Conservation (phyloP, 2,329 filamentous ascomycete species). For the Claviceps cyperi region DNA sequence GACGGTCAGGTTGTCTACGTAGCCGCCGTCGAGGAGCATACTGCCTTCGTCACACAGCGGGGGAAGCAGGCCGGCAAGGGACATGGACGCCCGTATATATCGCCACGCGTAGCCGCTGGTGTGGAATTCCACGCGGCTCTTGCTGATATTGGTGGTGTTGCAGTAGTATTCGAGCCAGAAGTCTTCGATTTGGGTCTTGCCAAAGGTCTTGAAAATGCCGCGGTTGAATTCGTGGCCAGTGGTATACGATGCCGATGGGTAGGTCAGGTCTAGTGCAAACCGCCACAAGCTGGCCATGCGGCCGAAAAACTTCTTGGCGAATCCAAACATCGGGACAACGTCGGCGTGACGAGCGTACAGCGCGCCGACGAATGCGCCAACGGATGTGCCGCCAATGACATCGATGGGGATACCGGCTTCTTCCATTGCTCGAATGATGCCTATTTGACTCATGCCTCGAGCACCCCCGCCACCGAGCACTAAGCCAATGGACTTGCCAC, state of each 20-base stretch:
- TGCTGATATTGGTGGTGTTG: slow-evolving; percentile 98
- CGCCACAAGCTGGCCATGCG: slow-evolving; percentile 99
- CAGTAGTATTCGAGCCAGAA: slow-evolving; percentile 99
- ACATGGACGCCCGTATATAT: slow-evolving; percentile 94
- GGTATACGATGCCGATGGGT: slow-evolving; percentile 91
- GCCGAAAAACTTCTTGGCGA: slow-evolving; percentile 92
- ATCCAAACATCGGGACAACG: slow-evolving; percentile 89
- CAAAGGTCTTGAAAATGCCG: slow-evolving; percentile 97
- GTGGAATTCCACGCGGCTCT: slow-evolving; percentile 81
- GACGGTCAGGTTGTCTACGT: slow-evolving; percentile 93
- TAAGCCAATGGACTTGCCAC: slow-evolving; percentile 85
- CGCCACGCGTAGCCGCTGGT: slow-evolving; percentile 96
- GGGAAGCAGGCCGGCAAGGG: slow-evolving; percentile 78
- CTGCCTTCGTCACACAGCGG: slow-evolving; percentile 92
- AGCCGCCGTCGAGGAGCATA: slow-evolving; percentile 92
- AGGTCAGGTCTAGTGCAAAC: slow-evolving; percentile 92
- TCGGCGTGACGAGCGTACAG: slow-evolving; percentile 94
- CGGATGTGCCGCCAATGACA: slow-evolving; percentile 88
- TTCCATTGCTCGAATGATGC: slow-evolving; percentile 87
- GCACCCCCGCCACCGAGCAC: slow-evolving; percentile 91
- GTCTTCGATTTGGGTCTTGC: slow-evolving; percentile 92
- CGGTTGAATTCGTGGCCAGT: slow-evolving; percentile 98
- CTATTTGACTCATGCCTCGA: slow-evolving; percentile 80
- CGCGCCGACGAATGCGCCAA: slow-evolving; percentile 88
- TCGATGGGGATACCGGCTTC: slow-evolving; percentile 95